Percentiles rank a stretch among this genome's conserved stretches.
Evolutionary conservation across 2,329 filamentous ascomycete species (phyloP).

Genomic region (Geosmithia morbida): DNA sequence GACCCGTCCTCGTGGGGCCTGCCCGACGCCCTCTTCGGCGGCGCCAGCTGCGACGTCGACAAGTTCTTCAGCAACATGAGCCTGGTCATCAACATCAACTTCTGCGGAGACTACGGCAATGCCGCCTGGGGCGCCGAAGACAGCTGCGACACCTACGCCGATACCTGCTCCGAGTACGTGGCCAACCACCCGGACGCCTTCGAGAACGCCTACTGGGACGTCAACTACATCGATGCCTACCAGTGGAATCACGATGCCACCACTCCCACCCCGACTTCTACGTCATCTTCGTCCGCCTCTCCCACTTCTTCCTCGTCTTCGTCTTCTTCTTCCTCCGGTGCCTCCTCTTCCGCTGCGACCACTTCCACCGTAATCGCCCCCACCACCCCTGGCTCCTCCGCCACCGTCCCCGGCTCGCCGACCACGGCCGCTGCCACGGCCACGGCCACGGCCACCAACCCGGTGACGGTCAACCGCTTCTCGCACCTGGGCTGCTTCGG

Average conservation of each 20-base stretch:
- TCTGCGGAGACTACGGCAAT: slow-evolving; percentile 65
- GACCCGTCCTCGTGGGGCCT: slow-evolving; percentile 52
- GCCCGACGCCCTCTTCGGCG: slow-evolving; percentile 57
- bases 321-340: background rate
- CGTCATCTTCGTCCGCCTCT: slow-evolving; percentile 9
- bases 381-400: slow-evolving; percentile 2
- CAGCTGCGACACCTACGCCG: slow-evolving; percentile 22
- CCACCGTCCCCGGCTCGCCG: background rate
- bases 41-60: slow-evolving; percentile 47
- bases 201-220: slow-evolving; percentile 30
- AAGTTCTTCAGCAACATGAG: slow-evolving; percentile 52
- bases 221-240: slow-evolving; percentile 39
- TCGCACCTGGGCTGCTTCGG: slow-evolving; percentile 26
- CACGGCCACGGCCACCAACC: slow-evolving; percentile 11
- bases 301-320: slow-evolving; percentile 6
- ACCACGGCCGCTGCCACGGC: background rate
- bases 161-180: slow-evolving; percentile 31
- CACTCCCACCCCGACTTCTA: slow-evolving; percentile 11
- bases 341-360: background rate
- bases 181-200: slow-evolving; percentile 28
- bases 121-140: slow-evolving; percentile 24
- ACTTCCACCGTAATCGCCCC: background rate
- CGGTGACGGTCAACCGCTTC: slow-evolving; percentile 15
- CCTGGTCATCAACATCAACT: slow-evolving; percentile 61
- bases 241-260: slow-evolving; percentile 1